These are phyloP conservation scores for Chlorella sp. DNA, from an alignment of 139 green algal genomes.

Conservation along the genomic window DNA sequence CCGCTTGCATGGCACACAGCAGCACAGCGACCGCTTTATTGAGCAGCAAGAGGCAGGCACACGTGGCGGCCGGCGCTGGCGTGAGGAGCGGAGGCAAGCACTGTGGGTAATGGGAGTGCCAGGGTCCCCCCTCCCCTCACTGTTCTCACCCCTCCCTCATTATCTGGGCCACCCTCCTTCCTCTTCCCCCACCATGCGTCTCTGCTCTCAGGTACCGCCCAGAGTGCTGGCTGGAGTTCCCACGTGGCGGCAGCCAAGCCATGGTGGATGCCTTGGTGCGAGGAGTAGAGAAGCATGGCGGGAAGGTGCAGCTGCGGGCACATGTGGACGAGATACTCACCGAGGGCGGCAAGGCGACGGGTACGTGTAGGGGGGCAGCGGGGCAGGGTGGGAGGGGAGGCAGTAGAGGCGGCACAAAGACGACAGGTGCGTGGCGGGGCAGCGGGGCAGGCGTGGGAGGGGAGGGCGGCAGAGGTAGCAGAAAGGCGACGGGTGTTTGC, in stretches of 20 bases:
- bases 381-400: no score
- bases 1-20: background rate
- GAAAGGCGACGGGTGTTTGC: no score
- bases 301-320: constrained; percentile 73
- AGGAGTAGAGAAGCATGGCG: constrained; percentile 90
- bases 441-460: background rate
- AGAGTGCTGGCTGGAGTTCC: constrained; percentile 89
- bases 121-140: background rate
- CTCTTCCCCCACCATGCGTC: background rate
- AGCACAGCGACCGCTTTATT: background rate
- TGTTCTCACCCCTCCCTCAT: background rate
- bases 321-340: constrained; percentile 89
- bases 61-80: no score
- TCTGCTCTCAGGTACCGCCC: constrained; percentile 68
- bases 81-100: no score
- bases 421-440: background rate
- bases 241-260: constrained; percentile 85
- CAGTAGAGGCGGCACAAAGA: constrained; percentile 25
- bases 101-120: no score
- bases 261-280: constrained; percentile 90
- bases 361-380: constrained; percentile 30
- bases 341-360: constrained; percentile 62
- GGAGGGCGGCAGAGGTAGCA: background rate
- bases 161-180: background rate
- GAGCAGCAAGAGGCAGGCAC: no score